Evolutionary conservation across 495 filamentous ascomycete genomes (phyloP), one percentile per base, ranked within the genome.

Genomic region (Penicillium canariense): DNA sequence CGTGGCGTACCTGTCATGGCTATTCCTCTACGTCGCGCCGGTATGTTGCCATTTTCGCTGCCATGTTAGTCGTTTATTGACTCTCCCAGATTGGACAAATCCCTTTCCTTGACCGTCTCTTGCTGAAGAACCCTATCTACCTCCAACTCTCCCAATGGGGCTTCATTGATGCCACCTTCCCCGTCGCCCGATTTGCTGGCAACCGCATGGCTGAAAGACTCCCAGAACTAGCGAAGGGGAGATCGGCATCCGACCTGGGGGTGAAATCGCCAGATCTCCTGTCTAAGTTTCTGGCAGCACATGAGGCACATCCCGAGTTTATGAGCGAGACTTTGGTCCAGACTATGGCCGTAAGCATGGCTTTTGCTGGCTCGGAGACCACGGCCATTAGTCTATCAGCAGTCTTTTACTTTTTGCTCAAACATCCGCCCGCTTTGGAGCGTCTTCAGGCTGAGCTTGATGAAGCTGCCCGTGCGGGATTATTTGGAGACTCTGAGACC

Each of bases 371-470:
- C 5, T 80, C 76, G 31, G 85, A 88, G 61, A 87, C 84, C 6
- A 88, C 85, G 0, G 87, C 84, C 14, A 87, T 87, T 50, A 81
- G 76, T 17, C 71, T 89, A 1, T 69, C 76, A 1, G 73, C 81
- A 2, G 75, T 88, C 0, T 86, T 90, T 52, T 88, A 90, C 64
- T 84, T 80, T 61, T 66, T 88, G 3, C 71, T 86, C 7, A 80
- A 81, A 44, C 79, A 75, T 51, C 82, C 78, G 0, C 7, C 35
- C 0, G 74, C 71, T 26, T 68, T 84, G 55, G 57, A 50, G 0
- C 68, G 61, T 12, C 58, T 87, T 40, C 66, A 62, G 18, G 57
- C 62, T 3, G 85, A 88, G 54, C 62, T 90, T 0, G 81, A 87
- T 49, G 68, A 61, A 2, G 77, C 81, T 0, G 76, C 74, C 0